A percentile compares a stretch with the other conserved stretches of the same genome.
These are phyloP conservation scores for Colletotrichum navitas DNA, from an alignment of 2,329 filamentous ascomycete genomes.

Conservation along the genomic window DNA sequence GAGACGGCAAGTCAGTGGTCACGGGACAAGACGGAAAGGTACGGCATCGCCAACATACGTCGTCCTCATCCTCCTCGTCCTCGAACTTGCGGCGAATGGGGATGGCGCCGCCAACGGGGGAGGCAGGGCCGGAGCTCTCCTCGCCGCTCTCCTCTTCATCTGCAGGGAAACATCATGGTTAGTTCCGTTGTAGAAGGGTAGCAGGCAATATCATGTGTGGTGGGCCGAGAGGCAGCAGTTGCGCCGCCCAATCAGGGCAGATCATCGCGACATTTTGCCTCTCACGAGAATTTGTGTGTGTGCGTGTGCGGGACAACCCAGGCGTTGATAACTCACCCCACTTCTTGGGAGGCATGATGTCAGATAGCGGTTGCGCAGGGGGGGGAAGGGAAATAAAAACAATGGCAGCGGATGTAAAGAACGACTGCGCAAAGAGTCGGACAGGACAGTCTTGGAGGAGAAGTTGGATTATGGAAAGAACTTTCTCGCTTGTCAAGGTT, in stretches of 20 bases:
- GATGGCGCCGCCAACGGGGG: conserved; percentile 50
- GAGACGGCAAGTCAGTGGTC: conserved; percentile 19
- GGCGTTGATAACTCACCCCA: conserved; percentile 54
- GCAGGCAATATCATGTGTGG: conserved; percentile 1
- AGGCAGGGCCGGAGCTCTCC: conserved; percentile 52
- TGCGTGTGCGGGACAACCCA: conserved; percentile 40
- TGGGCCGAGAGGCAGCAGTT: not conserved
- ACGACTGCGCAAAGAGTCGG: not conserved
- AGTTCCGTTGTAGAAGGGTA: not conserved
- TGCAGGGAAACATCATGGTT: conserved; percentile 41
- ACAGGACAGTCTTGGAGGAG: not conserved
- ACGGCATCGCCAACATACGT: conserved; percentile 67
- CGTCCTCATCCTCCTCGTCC: conserved; percentile 88
- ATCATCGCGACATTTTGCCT: conserved; percentile 40
- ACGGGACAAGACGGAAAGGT: conserved; percentile 17
- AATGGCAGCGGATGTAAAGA: not conserved
- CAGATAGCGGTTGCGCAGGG: conserved; percentile 41
- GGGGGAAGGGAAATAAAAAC: conserved; percentile 1
- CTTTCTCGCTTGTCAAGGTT: conserved; percentile 8
- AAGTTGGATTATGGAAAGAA: not conserved
- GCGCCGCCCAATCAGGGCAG: conserved; percentile 12
- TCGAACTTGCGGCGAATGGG: conserved; percentile 76
- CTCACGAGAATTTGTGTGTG: conserved; percentile 36
- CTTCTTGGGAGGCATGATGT: conserved; percentile 60
- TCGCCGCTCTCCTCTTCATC: conserved; percentile 57